Percentiles rank a stretch among this genome's conserved stretches.
Evolutionary conservation across 2,329 filamentous ascomycete species (phyloP).

Genomic region (Lachnellula cervina): DNA sequence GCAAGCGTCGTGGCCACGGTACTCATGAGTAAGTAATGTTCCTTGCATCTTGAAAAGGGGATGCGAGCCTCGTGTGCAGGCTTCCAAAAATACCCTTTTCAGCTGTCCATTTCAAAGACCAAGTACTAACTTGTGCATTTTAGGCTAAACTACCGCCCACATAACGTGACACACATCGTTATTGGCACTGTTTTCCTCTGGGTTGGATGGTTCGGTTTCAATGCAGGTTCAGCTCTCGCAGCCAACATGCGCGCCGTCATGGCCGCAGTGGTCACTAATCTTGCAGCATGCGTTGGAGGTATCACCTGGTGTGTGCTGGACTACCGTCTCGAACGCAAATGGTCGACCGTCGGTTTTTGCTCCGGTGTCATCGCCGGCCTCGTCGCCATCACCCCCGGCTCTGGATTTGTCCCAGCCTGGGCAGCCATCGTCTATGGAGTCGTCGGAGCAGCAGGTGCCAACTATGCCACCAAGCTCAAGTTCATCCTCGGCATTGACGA

Average conservation of each 20-base stretch:
- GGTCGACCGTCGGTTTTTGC: conserved; percentile 91
- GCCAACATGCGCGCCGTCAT: conserved; percentile 83
- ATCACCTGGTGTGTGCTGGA: conserved; percentile 67
- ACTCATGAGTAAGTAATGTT: conserved; percentile 51
- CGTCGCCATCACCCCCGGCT: conserved; percentile 83
- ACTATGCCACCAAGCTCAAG: conserved; percentile 89
- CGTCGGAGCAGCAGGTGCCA: conserved; percentile 71
- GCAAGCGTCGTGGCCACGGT: conserved; percentile 65
- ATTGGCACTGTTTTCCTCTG: conserved; percentile 93
- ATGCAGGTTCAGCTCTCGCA: conserved; percentile 74
- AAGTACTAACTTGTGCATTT: neutral
- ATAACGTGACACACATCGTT: conserved; percentile 90
- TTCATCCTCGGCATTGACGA: conserved; percentile 78
- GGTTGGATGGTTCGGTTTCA: conserved; percentile 96
- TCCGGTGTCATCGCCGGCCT: conserved; percentile 84
- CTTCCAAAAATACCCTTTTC: neutral
- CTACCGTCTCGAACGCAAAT: conserved; percentile 84
- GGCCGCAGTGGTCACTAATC: conserved; percentile 80
- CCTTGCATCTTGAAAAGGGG: neutral
- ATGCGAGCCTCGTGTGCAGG: neutral
- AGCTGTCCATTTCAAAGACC: neutral
- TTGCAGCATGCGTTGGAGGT: conserved; percentile 77
- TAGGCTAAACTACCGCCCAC: conserved; percentile 81
- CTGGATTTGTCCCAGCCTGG: conserved; percentile 80
- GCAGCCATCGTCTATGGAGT: conserved; percentile 75